Evolutionary conservation across 139 green algal species (phyloP), one percentile per base, ranked within the genome.

Genomic region (Edaphochlamys debaryana): DNA sequence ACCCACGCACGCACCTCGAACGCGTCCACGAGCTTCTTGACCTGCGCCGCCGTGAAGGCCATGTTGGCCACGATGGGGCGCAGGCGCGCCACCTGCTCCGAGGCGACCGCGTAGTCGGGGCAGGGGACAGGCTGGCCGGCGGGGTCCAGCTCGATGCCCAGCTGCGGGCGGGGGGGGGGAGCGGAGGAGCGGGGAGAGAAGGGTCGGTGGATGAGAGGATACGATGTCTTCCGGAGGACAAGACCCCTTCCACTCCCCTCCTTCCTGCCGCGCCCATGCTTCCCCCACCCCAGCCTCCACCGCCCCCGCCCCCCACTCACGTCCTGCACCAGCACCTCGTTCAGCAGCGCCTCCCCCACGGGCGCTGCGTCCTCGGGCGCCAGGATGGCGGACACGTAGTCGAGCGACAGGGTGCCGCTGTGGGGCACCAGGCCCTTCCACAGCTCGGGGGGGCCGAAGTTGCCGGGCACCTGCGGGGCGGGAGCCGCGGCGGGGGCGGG

Each of bases 371-470:
- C 38, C 36, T 54, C 36, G 20, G 48, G 48, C 25, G 38, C 37
- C 54, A 69, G 7, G 4, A 32, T 1, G 19, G 27, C 67, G 36
- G 60, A 82, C 22, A 94, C 87, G 64, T 89, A 94, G 80, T 94
- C 92, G 50, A 95, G 82, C 11, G 80, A 79, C 23, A 95, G 84
- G 17, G 72, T 86, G 36, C 90, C 92, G 8, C 69, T 72, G 48
- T 45, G 86, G 5, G 92, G 92, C 23, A 95, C 89, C 38, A 87
- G 54, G 32, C 75, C 82, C 27, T 87, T 87, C 92, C 90, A 94
- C 6, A 66, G 45, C 37, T 90, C 86, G 11, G 92, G 92, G 2
- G 89, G 87, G 0, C 92, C 92, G 37, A 86, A 80, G 79, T 86
- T 91, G 67, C 13, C 56, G 66, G 79, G 63, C 36, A 90, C 73